Percentiles rank a stretch among this genome's conserved stretches.
phyloP scores from a whole-genome alignment of 192 early-diverging fungal species.

The Backusella parvicylindrica region DNA sequence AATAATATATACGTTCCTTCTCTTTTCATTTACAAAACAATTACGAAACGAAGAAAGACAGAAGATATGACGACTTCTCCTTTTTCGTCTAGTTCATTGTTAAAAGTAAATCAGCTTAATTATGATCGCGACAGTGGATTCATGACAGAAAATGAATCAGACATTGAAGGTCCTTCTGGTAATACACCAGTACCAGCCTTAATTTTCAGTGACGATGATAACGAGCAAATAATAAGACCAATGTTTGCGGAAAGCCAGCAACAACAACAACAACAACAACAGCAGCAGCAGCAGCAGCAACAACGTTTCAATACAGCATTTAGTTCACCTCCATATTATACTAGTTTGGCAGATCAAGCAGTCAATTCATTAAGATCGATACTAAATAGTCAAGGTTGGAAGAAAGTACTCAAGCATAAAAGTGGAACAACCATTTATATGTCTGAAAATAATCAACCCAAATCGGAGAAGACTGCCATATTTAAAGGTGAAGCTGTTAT shows the following conservation, averaged over 20 bases:
- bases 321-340: conserved; percentile 12
- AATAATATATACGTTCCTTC: not conserved
- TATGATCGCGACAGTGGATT: conserved; percentile 23
- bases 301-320: not conserved
- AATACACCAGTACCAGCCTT: not conserved
- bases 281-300: no score
- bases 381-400: conserved; percentile 40
- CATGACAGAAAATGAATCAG: conserved; percentile 14
- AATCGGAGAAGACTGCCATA: conserved; percentile 34
- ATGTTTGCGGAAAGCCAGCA: not conserved
- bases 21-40: not conserved
- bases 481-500: conserved; percentile 47
- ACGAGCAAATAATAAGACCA: not conserved
- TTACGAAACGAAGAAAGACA: not conserved
- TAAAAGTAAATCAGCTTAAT: not conserved
- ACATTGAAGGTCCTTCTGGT: not conserved
- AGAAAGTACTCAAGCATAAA: conserved; percentile 45
- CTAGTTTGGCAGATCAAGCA: conserved; percentile 37
- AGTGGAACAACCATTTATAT: conserved; percentile 42
- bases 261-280: not conserved
- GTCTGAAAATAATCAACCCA: conserved; percentile 10
- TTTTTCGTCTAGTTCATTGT: not conserved
- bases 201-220: conserved; percentile 20
- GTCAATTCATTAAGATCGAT: conserved; percentile 32
- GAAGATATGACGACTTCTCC: not conserved